Percentiles rank a stretch among this genome's conserved stretches.
Evolutionary conservation across 345 rosid genomes (phyloP).

Genomic region (Combretum micranthum): DNA sequence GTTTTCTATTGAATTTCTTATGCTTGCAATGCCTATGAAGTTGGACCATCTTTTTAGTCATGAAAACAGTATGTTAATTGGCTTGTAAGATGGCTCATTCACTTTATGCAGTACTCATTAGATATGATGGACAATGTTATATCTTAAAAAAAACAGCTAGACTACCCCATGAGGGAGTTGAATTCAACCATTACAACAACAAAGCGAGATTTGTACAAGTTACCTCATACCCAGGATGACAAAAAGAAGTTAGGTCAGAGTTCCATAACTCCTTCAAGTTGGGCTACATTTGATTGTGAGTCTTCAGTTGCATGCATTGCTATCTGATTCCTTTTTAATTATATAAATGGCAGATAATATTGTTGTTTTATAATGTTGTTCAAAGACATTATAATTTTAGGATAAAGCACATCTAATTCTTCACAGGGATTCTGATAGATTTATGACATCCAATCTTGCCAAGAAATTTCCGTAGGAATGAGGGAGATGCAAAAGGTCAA

Average conservation of each 20-base stretch:
- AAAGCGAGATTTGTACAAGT: slow-evolving; percentile 8
- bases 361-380: background rate
- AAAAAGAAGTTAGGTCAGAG: background rate
- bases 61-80: no score
- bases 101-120: slow-evolving; percentile 32
- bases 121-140: slow-evolving; percentile 35
- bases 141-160: slow-evolving; percentile 13
- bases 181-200: slow-evolving; percentile 4
- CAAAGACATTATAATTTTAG: no score
- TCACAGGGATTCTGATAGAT: no score
- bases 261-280: slow-evolving; percentile 27
- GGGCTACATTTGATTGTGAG: slow-evolving; percentile 75
- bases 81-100: background rate
- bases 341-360: background rate
- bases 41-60: no score
- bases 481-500: no score
- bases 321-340: background rate
- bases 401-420: no score
- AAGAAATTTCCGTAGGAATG: no score
- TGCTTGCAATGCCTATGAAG: no score
- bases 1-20: no score
- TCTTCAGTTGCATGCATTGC: background rate
- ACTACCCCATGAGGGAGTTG: background rate
- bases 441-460: no score
- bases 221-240: slow-evolving; percentile 11